A percentile compares a stretch with the other conserved stretches of the same genome.
Evolutionary conservation across 257 asterid species (phyloP).

Genomic region (Henckelia pumila): DNA sequence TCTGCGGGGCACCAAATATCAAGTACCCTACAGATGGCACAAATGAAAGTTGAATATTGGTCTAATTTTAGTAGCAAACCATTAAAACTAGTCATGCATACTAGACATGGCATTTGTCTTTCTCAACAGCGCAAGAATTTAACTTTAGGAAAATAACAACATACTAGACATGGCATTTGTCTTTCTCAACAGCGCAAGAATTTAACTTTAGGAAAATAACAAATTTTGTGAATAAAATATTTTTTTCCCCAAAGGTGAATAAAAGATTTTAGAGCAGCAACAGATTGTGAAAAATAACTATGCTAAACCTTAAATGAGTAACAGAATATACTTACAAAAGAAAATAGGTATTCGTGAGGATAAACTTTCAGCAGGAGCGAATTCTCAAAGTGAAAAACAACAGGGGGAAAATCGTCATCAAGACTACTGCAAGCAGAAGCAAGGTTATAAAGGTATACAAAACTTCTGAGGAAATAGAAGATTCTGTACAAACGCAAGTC

Average conservation of each 20-base stretch:
- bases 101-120: no score
- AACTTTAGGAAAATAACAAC: no score
- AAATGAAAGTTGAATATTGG: no score
- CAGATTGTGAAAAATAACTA: slow-evolving; percentile 21
- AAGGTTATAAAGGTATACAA: slow-evolving; percentile 19
- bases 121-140: slow-evolving; percentile 3
- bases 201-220: slow-evolving; percentile 11
- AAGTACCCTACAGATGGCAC: no score
- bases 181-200: background rate
- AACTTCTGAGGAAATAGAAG: slow-evolving; percentile 7
- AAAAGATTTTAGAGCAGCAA: slow-evolving; percentile 11
- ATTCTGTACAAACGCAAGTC: background rate
- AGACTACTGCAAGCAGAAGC: slow-evolving; percentile 61
- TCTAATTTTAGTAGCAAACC: no score
- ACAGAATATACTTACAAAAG: slow-evolving; percentile 69
- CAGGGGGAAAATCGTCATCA: slow-evolving; percentile 88
- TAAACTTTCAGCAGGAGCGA: slow-evolving; percentile 76
- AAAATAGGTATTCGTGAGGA: slow-evolving; percentile 91
- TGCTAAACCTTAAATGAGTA: slow-evolving; percentile 4
- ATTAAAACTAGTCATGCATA: no score
- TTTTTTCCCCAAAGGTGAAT: background rate
- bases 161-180: no score
- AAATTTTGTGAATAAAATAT: no score
- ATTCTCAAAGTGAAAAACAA: slow-evolving; percentile 80
- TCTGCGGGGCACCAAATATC: no score